Evolutionary conservation across 2,329 filamentous ascomycete species (phyloP), one percentile per base, ranked within the genome.

Genomic region (Calonectria pauciramosa): DNA sequence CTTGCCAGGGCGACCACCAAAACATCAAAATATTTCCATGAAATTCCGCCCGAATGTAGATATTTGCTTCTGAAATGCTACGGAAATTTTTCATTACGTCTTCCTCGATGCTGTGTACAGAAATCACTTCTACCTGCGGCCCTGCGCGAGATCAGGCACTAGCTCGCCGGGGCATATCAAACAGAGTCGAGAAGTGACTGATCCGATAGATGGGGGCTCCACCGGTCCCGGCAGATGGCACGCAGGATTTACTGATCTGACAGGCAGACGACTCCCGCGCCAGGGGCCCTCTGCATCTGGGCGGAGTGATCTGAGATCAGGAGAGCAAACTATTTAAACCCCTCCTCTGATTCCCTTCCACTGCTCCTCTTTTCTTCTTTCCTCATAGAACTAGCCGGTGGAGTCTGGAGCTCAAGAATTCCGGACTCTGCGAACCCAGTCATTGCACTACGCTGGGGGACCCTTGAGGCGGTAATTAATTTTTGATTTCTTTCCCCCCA

Each of bases 1-100:
- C 63, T 56, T 28, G 34, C 67, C 78, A 79, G 73, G 72, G 69
- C 72, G 77, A 60, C 73, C 70, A 66, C 72, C 72, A 77, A 69
- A 77, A 78, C 63, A 70, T 54, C 49, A 56, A 56, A 54, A 38
- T 34, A 18, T 36, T 13, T 4, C 1, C 28, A 36, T n/a, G 11
- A 38, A 60, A 63, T 70, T 73, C 68, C 49, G 13, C 38, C 56
- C 76, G 11, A 56, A 75, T 51, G 47, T 60, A 77, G 6, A 16
- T 20, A 56, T 11, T 9, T 20, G 4, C 13, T 41, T 13, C 13
- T 11, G 18, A 0, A 20, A 59, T 47, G 5, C 5, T 18, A 49
- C 41, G 60, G 56, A 64, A 28, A 28, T 34, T 13, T 38, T 32
- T 13, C 1, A 70, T 28, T 74, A 67, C 66, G 63, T 9, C 16